These are phyloP conservation scores for Zea luxurians DNA, from an alignment of 176 grass and related monocot species.

Conservation along the genomic window DNA sequence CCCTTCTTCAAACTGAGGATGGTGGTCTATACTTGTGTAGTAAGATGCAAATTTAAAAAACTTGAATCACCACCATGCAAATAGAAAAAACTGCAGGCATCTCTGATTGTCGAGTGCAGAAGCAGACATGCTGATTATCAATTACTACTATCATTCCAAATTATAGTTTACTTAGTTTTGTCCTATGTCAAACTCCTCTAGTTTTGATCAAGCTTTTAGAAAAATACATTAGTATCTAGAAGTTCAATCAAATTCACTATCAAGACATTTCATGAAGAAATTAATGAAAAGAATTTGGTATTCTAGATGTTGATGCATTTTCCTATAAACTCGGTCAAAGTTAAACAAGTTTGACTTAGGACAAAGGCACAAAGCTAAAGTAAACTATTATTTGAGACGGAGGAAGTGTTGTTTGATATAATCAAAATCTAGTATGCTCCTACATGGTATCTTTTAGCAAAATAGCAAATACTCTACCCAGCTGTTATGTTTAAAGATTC, in stretches of 20 bases:
- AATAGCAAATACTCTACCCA: not conserved
- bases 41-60: slow-evolving; percentile 16
- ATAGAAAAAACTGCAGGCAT: not conserved
- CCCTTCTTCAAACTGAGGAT: not conserved
- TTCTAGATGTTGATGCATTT: not conserved
- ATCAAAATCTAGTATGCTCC: not conserved
- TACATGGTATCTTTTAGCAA: not conserved
- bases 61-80: not conserved
- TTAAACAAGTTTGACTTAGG: not conserved
- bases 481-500: not conserved
- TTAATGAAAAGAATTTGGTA: not conserved
- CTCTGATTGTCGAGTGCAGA: not conserved
- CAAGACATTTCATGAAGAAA: not conserved
- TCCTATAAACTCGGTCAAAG: not conserved
- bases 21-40: not conserved
- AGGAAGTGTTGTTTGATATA: not conserved
- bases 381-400: not conserved
- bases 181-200: not conserved
- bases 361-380: not conserved
- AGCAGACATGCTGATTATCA: slow-evolving; percentile 3
- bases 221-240: not conserved
- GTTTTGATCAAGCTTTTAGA: not conserved
- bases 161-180: not conserved
- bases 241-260: not conserved
- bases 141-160: not conserved